Conservation (phyloP, 1,284 basidiomycete species). For the Ganoderma lingzhi region DNA sequence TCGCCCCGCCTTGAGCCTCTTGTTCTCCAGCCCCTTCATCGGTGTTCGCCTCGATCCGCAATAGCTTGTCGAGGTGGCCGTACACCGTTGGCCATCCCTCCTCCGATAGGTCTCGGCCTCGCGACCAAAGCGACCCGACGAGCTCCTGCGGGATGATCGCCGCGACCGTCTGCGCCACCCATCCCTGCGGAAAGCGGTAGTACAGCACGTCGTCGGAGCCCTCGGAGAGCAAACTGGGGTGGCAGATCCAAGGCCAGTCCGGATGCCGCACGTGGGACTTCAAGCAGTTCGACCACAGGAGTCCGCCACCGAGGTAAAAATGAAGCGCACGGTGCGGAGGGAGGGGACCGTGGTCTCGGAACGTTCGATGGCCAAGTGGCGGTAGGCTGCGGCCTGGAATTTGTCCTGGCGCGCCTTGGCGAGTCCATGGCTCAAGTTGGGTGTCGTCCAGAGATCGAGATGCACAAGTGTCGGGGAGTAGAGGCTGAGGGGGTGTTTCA, state of each 20-base stretch:
- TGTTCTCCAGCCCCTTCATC: background rate
- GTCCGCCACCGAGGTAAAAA: background rate
- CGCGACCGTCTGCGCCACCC: background rate
- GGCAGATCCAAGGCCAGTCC: constrained; percentile 11
- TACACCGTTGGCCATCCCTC: background rate
- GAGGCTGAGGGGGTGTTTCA: background rate
- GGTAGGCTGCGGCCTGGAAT: background rate
- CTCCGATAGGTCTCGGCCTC: too few species aligned
- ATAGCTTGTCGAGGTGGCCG: background rate
- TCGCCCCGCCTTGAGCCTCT: too few species aligned
- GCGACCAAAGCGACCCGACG: too few species aligned
- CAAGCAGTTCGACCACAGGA: too few species aligned
- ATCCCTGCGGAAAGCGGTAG: background rate
- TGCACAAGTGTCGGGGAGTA: background rate
- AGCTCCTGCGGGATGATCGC: background rate
- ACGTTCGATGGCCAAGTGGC: background rate
- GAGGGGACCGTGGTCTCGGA: background rate
- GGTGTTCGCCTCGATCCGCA: background rate
- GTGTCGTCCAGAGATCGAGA: background rate
- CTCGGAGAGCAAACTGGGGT: background rate
- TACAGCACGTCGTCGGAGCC: background rate
- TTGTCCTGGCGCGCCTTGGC: background rate
- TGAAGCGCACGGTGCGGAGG: background rate
- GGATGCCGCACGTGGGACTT: background rate
- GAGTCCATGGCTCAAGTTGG: too few species aligned